Conservation (phyloP, 1,284 basidiomycete species). For the Malassezia sp. region DNA sequence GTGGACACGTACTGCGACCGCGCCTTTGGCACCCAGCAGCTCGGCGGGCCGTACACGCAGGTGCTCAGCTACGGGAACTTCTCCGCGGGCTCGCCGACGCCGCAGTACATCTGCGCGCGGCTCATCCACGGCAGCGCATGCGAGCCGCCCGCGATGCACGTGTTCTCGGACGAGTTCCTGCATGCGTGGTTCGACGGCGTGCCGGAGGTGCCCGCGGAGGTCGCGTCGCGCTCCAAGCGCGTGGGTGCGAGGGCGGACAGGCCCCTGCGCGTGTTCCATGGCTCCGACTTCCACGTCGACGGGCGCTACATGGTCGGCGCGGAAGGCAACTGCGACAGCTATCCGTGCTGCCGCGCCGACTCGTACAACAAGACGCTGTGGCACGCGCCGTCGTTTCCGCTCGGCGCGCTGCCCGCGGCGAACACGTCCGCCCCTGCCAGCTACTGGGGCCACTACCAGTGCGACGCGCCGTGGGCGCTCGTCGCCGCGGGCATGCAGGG, state of each 20-base stretch:
- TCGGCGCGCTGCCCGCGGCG: constrained; percentile 18
- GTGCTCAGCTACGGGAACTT: constrained; percentile 41
- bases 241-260: constrained; percentile 49
- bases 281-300: constrained; percentile 69
- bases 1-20: constrained; percentile 52
- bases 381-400: constrained; percentile 16
- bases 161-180: constrained; percentile 24
- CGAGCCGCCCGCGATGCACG: constrained; percentile 20
- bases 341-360: constrained; percentile 60
- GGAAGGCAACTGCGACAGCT: constrained; percentile 63
- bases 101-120: constrained; percentile 32
- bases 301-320: constrained; percentile 64
- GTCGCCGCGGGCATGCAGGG: constrained; percentile 57
- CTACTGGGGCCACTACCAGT: constrained; percentile 48
- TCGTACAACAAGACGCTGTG: constrained; percentile 54
- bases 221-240: constrained; percentile 16
- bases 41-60: constrained; percentile 33
- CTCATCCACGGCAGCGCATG: constrained; percentile 18
- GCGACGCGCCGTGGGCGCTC: constrained; percentile 61
- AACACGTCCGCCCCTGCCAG: constrained; percentile 29
- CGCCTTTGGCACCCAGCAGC: constrained; percentile 20
- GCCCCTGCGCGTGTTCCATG: constrained; percentile 61
- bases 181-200: constrained; percentile 32
- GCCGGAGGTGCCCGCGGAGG: constrained; percentile 9
- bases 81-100: constrained; percentile 22